Percentiles rank a stretch among this genome's conserved stretches.
Conservation (phyloP, 192 early-diverging fungal genomes). For the Neocallimastix lanati region DNA sequence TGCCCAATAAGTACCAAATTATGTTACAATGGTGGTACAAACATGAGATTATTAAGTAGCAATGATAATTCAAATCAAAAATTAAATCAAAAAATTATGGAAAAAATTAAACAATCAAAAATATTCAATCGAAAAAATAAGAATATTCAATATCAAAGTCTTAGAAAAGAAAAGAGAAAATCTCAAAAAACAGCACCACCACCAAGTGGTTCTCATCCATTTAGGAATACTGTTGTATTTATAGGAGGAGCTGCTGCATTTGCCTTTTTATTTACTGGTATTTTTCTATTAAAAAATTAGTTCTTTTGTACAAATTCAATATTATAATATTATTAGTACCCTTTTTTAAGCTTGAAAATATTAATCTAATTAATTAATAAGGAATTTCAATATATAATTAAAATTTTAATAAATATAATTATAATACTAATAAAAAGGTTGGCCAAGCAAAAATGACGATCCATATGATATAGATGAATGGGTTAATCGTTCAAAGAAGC, state of each 20-base stretch:
- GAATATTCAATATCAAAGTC: conserved; percentile 23
- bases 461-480: not conserved
- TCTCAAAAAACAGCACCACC: not conserved
- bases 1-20: not conserved
- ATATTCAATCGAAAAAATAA: conserved; percentile 24
- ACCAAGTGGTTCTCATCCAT: not conserved
- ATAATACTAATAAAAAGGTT: no score
- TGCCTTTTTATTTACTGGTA: not conserved
- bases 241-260: not conserved
- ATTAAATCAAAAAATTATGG: not conserved
- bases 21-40: no score
- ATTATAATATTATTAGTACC: no score
- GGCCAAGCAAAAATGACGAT: not conserved
- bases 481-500: not conserved
- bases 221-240: not conserved
- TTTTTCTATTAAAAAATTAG: no score
- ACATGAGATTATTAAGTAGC: not conserved
- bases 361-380: no score
- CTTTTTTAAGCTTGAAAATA: no score
- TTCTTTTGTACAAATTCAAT: no score
- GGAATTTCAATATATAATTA: no score
- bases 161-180: conserved; percentile 6
- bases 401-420: no score
- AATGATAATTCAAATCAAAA: not conserved
- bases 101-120: conserved; percentile 28